These are phyloP conservation scores for Phytopythium ostracodes DNA, from an alignment of 352 stramenopile genomes.

Conservation along the genomic window DNA sequence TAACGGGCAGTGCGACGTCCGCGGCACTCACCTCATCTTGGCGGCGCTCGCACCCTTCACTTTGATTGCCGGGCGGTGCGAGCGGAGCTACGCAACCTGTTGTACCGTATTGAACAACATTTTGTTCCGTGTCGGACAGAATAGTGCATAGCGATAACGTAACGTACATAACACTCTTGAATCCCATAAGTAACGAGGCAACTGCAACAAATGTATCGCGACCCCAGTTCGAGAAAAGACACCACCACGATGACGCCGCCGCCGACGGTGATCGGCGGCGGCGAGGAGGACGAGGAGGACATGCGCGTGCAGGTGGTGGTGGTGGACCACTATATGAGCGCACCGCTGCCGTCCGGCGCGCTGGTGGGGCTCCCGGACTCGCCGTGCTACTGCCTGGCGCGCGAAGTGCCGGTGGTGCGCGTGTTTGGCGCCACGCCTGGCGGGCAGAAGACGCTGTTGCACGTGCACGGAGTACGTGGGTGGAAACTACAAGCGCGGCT, in stretches of 20 bases:
- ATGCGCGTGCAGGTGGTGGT: conserved; percentile 71
- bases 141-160: not conserved
- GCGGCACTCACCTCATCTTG: not conserved
- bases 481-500: too few relatives aligned
- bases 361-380: conserved; percentile 42
- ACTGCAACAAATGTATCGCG: too few relatives aligned
- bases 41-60: not conserved
- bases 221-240: not conserved
- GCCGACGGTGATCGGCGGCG: not conserved
- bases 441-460: conserved; percentile 87
- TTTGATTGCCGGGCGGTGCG: not conserved
- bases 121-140: not conserved
- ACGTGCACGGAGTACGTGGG: conserved; percentile 77
- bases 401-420: conserved; percentile 80
- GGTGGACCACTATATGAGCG: conserved; percentile 80
- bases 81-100: not conserved
- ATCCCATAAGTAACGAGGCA: not conserved
- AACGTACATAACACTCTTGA: not conserved
- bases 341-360: conserved; percentile 46
- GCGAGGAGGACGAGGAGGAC: conserved; percentile 27
- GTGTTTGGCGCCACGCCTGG: conserved; percentile 88
- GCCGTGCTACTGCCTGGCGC: conserved; percentile 64
- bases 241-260: not conserved
- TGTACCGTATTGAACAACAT: not conserved
- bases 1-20: too few relatives aligned